Base-by-base conservation (phyloP, 108 stramenopile species). In the Skeletonema costatum region DNA sequence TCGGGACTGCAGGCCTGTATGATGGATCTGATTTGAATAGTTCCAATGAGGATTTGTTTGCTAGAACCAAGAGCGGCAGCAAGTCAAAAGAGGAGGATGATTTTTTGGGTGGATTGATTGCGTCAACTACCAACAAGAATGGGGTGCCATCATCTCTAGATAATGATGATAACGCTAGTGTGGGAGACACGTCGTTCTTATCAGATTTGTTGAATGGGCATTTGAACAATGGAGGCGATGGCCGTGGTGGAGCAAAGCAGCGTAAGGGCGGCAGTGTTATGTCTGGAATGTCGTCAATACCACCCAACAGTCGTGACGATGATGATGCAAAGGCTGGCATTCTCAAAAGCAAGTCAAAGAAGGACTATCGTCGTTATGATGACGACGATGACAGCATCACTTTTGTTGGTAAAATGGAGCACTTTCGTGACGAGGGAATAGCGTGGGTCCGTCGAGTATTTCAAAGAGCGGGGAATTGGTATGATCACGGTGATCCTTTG, bases 161-260 rank as follows among this genome's bases (percentile, higher is more conserved):
- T 35, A 62, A 68, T 30, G 67, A 62, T 44, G 75, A 66, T 33
- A 35, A 16, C 8, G 65, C 41, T 21, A 76, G 61, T 46, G 66
- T 56, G n/a, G 75, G 46, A 6, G 79, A 80, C 5, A 48, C 39
- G 29, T 80, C 79, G 16, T 73, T 80, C 32, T 67, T 80, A 17
- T 68, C 79, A 2, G 58, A 73, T 12, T 46, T 80, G 11, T 56
- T 78, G 64, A 71, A 58, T 39, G 53, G 44, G 2, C 64, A 42
- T 11, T 46, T 53, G 39, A 66, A 5, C 25, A 39, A 70, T 17
- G 65, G 65, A 56, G 56, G 39, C 63, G 64, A 51, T 19, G 14
- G 19, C 13, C 41, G 41, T 19, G 50, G 50, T 3, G 50, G 50
- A 51, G 50, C 77, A 41, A 70, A 70, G 25, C 35, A 78, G 32